Conservation (phyloP, 768 basidiomycete species). For the Pholiota molesta region DNA sequence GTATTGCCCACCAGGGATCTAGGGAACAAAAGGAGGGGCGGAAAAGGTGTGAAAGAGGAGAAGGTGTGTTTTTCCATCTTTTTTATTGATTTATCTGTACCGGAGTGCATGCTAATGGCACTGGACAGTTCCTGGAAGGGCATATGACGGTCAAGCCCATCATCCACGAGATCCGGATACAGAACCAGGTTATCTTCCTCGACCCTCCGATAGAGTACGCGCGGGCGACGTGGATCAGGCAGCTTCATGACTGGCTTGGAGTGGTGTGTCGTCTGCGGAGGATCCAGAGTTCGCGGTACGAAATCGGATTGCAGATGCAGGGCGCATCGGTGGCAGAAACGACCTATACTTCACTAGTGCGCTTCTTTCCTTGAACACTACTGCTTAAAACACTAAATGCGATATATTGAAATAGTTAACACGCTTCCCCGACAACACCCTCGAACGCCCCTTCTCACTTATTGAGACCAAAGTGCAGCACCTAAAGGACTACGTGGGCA, state of each 20-base stretch:
- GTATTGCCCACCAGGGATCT: slow-evolving; percentile 52
- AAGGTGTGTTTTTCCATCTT: slow-evolving; percentile 51
- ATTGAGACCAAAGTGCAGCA: slow-evolving; percentile 89
- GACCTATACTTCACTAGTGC: slow-evolving; percentile 82
- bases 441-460: slow-evolving; percentile 81
- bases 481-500: slow-evolving; percentile 88
- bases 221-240: slow-evolving; percentile 53
- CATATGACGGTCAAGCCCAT: slow-evolving; percentile 82
- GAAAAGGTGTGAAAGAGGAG: slow-evolving; percentile 77
- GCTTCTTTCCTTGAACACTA: slow-evolving; percentile 24
- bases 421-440: slow-evolving; percentile 68
- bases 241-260: slow-evolving; percentile 44
- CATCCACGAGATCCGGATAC: slow-evolving; percentile 95
- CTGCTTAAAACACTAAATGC: slow-evolving; percentile 9
- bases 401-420: slow-evolving; percentile 55
- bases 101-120: slow-evolving; percentile 4
- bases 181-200: slow-evolving; percentile 98
- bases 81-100: slow-evolving; percentile 3
- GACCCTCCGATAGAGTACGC: slow-evolving; percentile 98
- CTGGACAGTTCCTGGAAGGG: slow-evolving; percentile 64
- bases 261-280: slow-evolving; percentile 85
- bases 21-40: slow-evolving; percentile 67
- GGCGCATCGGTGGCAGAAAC: slow-evolving; percentile 63
- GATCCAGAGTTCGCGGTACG: slow-evolving; percentile 95
- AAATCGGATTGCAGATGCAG: slow-evolving; percentile 94